Percentiles rank a stretch among this genome's conserved stretches.
These are phyloP conservation scores for Microbotryomycetes sp. DNA, from an alignment of 1,284 basidiomycete species.

Conservation along the genomic window DNA sequence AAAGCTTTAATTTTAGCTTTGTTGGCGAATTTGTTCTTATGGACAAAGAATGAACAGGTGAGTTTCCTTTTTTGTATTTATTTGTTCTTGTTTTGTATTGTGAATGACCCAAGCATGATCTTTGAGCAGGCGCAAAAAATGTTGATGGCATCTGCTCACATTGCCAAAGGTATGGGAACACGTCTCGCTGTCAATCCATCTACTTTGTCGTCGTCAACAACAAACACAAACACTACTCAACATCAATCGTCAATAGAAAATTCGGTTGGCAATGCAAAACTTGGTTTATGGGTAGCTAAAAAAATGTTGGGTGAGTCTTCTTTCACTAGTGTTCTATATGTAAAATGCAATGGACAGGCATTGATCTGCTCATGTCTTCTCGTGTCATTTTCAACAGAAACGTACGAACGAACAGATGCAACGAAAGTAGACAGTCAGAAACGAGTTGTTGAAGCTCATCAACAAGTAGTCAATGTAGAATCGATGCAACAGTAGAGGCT, in stretches of 20 bases:
- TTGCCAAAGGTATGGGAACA: constrained; percentile 5
- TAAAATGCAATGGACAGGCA: neutral
- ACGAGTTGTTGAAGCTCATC: neutral
- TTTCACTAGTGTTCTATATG: no score
- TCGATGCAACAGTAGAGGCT: no score
- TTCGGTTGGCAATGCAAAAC: constrained; percentile 4
- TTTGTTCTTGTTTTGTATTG: neutral
- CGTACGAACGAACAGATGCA: neutral
- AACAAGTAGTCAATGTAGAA: no score
- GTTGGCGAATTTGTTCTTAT: constrained; percentile 11
- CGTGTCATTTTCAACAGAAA: neutral
- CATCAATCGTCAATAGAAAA: neutral
- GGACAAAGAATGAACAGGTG: constrained; percentile 16
- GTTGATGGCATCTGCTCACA: constrained; percentile 1
- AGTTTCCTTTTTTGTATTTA: neutral
- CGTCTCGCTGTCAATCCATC: no score
- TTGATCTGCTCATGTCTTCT: neutral
- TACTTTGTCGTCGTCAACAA: no score
- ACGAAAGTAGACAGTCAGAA: neutral
- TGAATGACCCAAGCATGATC: no score
- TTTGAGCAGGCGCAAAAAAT: constrained; percentile 12
- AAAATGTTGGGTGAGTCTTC: constrained; percentile 3
- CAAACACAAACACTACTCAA: neutral
- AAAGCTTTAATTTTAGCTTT: constrained; percentile 7
- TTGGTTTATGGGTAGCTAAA: constrained; percentile 9